Conservation (phyloP, 257 asterid genomes). For the Penstemon newberryi region DNA sequence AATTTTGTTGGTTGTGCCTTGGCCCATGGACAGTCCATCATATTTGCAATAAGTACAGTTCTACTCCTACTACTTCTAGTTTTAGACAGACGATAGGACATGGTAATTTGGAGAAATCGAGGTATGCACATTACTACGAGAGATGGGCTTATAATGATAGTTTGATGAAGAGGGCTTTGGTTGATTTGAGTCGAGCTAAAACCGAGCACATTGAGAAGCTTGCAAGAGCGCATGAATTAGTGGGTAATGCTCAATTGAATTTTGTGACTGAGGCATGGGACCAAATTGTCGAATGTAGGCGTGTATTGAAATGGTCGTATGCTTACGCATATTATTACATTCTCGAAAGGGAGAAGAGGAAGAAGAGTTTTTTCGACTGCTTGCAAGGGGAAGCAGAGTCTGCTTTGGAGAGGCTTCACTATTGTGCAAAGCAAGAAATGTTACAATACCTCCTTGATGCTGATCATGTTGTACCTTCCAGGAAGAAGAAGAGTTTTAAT, state of each 20-base stretch:
- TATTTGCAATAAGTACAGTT: no score
- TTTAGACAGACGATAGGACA: no score
- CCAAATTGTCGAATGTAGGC: constrained; percentile 54
- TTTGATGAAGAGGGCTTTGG: constrained; percentile 26
- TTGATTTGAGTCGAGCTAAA: constrained; percentile 9
- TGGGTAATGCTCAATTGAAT: not conserved
- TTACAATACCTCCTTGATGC: not conserved
- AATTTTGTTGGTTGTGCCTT: constrained; percentile 46
- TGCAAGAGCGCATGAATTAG: not conserved
- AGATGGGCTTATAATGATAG: constrained; percentile 34
- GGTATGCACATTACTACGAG: constrained; percentile 38
- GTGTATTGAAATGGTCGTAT: constrained; percentile 52
- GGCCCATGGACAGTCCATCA: not conserved
- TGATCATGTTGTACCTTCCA: not conserved
- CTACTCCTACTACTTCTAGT: no score
- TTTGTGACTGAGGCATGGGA: constrained; percentile 42
- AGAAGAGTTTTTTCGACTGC: constrained; percentile 33
- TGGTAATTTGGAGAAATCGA: not conserved
- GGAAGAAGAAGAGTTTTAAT: not conserved
- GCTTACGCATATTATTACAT: constrained; percentile 41
- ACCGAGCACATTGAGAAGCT: constrained; percentile 14
- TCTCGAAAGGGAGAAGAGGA: not conserved
- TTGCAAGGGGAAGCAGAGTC: constrained; percentile 48
- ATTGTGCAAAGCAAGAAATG: constrained; percentile 43
- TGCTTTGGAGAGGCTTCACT: constrained; percentile 48